phyloP scores from a whole-genome alignment of 2,329 filamentous ascomycete species.

The Fusarium chaquense region DNA sequence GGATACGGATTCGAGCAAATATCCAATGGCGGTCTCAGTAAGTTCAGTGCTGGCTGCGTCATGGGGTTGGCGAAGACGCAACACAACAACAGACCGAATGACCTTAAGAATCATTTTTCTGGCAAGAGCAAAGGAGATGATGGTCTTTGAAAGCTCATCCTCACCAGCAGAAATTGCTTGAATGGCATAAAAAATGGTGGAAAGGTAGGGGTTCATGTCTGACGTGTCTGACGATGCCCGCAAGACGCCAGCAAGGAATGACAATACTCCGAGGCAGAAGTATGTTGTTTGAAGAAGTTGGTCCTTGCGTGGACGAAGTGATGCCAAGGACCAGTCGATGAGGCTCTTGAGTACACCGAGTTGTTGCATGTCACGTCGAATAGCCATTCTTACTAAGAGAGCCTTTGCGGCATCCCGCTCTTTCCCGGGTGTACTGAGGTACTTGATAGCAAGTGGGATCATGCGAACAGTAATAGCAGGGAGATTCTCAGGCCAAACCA shows the following conservation, averaged over 20 bases:
- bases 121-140: constrained; percentile 80
- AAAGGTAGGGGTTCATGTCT: constrained; percentile 76
- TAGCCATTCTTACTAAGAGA: constrained; percentile 83
- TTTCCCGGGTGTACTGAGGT: constrained; percentile 82
- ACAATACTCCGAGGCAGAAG: constrained; percentile 80
- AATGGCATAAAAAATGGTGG: constrained; percentile 73
- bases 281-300: constrained; percentile 69
- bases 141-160: constrained; percentile 61
- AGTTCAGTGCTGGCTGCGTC: constrained; percentile 63
- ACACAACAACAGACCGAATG: constrained; percentile 77
- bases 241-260: constrained; percentile 81
- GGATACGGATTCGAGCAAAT: constrained; percentile 79
- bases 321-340: constrained; percentile 76
- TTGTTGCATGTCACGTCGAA: constrained; percentile 88
- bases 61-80: constrained; percentile 68
- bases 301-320: constrained; percentile 62
- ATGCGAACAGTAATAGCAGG: constrained; percentile 79
- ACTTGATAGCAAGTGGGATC: constrained; percentile 76
- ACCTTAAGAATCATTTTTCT: constrained; percentile 88
- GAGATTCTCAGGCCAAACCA: constrained; percentile 69
- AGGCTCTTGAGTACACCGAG: constrained; percentile 76
- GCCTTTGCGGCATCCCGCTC: constrained; percentile 89
- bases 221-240: constrained; percentile 77
- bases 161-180: constrained; percentile 68
- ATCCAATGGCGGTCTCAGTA: constrained; percentile 84